Evolutionary conservation across 306 rosid genomes (phyloP).

Genomic region (Trichosanthes truncata): DNA sequence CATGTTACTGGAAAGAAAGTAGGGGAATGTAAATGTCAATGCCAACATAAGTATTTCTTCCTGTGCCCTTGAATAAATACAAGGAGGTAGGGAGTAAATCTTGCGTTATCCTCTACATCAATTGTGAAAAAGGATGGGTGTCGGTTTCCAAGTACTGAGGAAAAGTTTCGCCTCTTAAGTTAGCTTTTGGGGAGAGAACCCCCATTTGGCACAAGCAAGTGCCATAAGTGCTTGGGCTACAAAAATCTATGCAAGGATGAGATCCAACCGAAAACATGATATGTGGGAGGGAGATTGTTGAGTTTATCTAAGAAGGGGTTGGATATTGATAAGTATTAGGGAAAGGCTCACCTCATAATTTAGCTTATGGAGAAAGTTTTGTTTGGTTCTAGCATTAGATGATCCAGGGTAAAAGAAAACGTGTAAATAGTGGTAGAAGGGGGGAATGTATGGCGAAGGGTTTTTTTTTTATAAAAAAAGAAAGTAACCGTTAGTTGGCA

Average conservation of each 20-base stretch:
- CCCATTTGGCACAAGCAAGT: neutral
- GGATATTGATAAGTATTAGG: neutral
- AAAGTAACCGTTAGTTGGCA: neutral
- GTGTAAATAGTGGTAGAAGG: neutral
- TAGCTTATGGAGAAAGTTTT: neutral
- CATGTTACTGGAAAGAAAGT: neutral
- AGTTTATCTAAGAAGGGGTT: neutral
- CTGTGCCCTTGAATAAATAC: neutral
- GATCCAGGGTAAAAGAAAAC: neutral
- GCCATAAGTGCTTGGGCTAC: neutral
- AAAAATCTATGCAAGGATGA: neutral
- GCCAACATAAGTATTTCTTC: neutral
- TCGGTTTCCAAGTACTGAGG: neutral
- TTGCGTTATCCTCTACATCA: neutral
- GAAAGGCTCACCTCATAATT: neutral
- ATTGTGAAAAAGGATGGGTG: neutral
- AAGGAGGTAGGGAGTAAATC: neutral
- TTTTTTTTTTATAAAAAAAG: neutral
- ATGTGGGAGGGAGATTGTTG: neutral
- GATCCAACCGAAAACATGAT: neutral
- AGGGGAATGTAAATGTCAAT: neutral
- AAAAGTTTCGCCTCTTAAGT: neutral
- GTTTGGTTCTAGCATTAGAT: neutral
- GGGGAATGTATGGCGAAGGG: neutral
- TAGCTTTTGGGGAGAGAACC: neutral